Conservation (phyloP, 495 filamentous ascomycete genomes). For the Annulohypoxylon moriforme region DNA sequence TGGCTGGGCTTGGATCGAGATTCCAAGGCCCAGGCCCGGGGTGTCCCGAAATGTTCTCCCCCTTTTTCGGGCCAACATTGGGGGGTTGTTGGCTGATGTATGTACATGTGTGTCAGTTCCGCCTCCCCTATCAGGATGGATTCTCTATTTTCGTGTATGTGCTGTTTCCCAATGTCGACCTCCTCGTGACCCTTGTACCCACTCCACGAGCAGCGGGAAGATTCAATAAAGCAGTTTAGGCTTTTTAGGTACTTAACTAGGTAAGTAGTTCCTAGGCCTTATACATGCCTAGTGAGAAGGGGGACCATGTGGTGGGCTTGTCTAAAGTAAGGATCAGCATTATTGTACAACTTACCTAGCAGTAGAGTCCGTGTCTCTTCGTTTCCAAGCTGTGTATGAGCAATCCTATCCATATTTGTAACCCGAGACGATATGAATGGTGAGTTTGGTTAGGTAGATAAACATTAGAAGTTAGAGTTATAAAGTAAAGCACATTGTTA, state of each 20-base stretch:
- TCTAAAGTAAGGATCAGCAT: conserved; percentile 5
- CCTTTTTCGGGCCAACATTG: not conserved
- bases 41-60: conserved; percentile 10
- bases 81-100: not conserved
- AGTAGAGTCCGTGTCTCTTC: not conserved
- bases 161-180: conserved; percentile 5
- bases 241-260: not conserved
- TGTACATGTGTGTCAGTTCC: conserved; percentile 4
- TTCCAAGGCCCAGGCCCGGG: conserved; percentile 15
- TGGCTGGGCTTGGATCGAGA: conserved; percentile 37
- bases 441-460: not conserved
- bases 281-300: not conserved
- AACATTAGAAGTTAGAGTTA: not conserved
- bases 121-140: not conserved
- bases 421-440: not conserved
- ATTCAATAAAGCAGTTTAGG: conserved; percentile 5
- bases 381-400: not conserved
- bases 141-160: conserved; percentile 8
- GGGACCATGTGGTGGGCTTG: not conserved
- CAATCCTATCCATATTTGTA: not conserved
- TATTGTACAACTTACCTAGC: not conserved
- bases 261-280: not conserved
- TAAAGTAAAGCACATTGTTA: not conserved
- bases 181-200: not conserved
- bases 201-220: not conserved